Base-by-base conservation (phyloP, 2,329 filamentous ascomycete species). In the Zopfia rhizophila region DNA sequence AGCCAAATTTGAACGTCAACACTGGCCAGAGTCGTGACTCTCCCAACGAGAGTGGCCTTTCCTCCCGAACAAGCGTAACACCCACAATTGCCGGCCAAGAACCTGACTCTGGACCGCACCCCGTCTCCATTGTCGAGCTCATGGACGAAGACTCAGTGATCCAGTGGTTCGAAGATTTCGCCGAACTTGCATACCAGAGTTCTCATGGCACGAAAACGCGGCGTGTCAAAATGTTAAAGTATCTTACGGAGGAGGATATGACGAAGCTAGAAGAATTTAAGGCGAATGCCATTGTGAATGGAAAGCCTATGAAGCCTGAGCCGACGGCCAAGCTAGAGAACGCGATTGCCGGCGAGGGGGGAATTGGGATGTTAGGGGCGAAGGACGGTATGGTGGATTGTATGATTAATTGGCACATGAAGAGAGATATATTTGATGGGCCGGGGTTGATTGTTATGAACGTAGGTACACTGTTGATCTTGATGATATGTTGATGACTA, bases 401-500 rank as follows among this genome's bases (percentile, higher is more conserved):
- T 76, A 91, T 89, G 63, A 96, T 95, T 75, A 96, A 90, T 76
- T 97, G 93, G 92, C 93, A 90, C 54, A 92, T 97, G 53, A 96
- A 96, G 76, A 82, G 93, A 54, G 94, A 99, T 72, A 90, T 94
- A 28, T 97, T 97, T 76, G 93, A 97, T 75, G 96, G 97, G 72
- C 94, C 94, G 16, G 96, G 97, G 91, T 81, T 97, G 76, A 95
- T 97, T 72, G 90, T 97, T 66, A 93, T 97, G 79, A 97, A 97
- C 77, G 94, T 97, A 72, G 87, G 92, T 87, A 11, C n/a, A 12
- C 7, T 11, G 14, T 21, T 10, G 14, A 14, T 23, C 17, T 21
- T 8, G n/a, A 21, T 8, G 6, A 12, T 37, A 11, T 23, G 19
- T 12, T 16, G 16, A 21, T 6, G 10, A 7, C 14, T 27, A 28